Base-by-base conservation (phyloP, 108 stramenopile species). In the Fragilariopsis cylindrus region DNA sequence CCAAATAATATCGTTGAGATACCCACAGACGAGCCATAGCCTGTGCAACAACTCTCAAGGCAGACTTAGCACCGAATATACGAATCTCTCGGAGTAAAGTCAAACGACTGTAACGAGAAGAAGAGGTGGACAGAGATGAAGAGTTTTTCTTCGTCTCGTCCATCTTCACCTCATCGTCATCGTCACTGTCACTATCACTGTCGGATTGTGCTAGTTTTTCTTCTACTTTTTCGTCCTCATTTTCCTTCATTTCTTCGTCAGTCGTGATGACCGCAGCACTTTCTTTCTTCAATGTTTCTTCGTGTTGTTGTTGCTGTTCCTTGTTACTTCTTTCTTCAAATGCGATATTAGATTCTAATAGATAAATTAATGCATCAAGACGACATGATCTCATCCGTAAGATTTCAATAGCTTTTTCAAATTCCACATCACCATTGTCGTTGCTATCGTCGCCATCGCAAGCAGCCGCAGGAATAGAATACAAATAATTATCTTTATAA, bases 21-120 rank as follows among this genome's bases (percentile, higher is more conserved):
- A 52, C 16, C 67, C 67, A 52, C 30, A 68, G 40, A 21, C 39
- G 42, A 13, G 67, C 18, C 67, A 68, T 68, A 48, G 49, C 48
- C 48, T 52, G 48, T 48, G 67, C 67, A 5, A 52, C 67, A 19
- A 68, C 15, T 30, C 49, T 7, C 30, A 68, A 12, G 13, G 18
- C 67, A 5, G 67, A 0, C 67, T 52, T 68, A 16, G 47, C 5
- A 13, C 67, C 67, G 39, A 50, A 50, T 0, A 30, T 13, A 11
- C 67, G 67, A 52, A 68, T 68, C 48, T 68, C 67, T 16, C 9
- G 16, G 4, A 68, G 49, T 41, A 68, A 18, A 3, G 16, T 39
- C 67, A 52, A 19, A 9, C 1, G 30, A 30, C 30, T 30, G 30
- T 30, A 30, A 30, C 30, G 30, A 30, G 30, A 30, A 30, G 30